Percentiles rank a stretch among this genome's conserved stretches.
Conservation (phyloP, 371 early-diverging fungal genomes). For the Dinochytrium kinnereticum region DNA sequence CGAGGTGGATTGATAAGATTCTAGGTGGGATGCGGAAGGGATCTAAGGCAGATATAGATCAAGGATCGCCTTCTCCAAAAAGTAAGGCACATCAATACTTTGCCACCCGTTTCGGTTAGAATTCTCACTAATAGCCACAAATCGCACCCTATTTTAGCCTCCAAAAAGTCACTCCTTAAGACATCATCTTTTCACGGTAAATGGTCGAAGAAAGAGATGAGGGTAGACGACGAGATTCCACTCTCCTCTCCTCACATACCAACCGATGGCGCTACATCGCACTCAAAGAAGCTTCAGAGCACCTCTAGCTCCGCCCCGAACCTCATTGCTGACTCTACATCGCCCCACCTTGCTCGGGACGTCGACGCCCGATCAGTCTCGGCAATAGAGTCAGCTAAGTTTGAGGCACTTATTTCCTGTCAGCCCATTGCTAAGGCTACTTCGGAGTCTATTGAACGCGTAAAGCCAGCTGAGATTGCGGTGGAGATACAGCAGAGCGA, state of each 20-base stretch:
- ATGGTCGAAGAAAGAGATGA: background rate
- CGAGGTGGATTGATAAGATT: background rate
- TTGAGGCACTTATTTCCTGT: too few relatives aligned
- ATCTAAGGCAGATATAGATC: background rate
- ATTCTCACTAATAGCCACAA: background rate
- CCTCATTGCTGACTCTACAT: background rate
- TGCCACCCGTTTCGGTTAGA: too few relatives aligned
- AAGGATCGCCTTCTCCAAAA: too few relatives aligned
- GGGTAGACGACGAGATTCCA: background rate
- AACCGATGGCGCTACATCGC: background rate
- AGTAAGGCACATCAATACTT: too few relatives aligned
- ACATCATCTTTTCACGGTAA: slow-evolving; percentile 1
- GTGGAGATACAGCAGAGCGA: too few relatives aligned
- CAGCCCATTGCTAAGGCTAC: too few relatives aligned
- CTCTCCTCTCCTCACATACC: background rate
- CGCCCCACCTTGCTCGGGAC: too few relatives aligned
- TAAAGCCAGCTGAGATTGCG: too few relatives aligned
- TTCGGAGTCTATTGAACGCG: too few relatives aligned
- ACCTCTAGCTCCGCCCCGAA: background rate
- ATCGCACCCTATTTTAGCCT: background rate
- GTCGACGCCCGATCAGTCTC: too few relatives aligned
- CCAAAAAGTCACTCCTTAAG: background rate
- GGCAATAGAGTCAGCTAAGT: too few relatives aligned
- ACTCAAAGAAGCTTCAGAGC: background rate
- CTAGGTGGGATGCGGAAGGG: background rate